Conservation (phyloP, 805 yeast species). For the Kazachstania africana region DNA sequence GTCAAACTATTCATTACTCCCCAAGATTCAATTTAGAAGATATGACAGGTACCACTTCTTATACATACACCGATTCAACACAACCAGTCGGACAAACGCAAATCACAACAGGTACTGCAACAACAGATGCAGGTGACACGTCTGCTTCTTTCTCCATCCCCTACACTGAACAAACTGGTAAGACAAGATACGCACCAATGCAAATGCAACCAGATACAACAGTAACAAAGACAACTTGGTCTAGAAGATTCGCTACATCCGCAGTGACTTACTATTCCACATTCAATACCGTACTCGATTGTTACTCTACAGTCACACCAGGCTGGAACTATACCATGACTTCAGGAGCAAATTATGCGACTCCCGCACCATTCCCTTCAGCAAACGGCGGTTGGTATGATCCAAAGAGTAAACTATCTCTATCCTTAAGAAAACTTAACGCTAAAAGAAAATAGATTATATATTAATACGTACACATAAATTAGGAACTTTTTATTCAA, state of each 20-base stretch:
- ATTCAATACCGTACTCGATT: slow-evolving; percentile 21
- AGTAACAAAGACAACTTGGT: slow-evolving; percentile 57
- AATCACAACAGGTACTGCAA: slow-evolving; percentile 13
- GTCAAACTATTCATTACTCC: slow-evolving; percentile 54
- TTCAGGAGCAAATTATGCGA: slow-evolving; percentile 56
- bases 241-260: slow-evolving; percentile 56
- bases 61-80: slow-evolving; percentile 36
- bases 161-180: slow-evolving; percentile 71
- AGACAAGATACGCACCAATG: slow-evolving; percentile 81
- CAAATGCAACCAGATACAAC: slow-evolving; percentile 72
- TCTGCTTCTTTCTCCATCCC: slow-evolving; percentile 51
- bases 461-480: slow-evolving; percentile 1
- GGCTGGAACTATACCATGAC: slow-evolving; percentile 68
- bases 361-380: slow-evolving; percentile 60
- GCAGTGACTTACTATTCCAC: slow-evolving; percentile 51
- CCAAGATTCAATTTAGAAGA: slow-evolving; percentile 53
- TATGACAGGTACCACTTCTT: slow-evolving; percentile 55
- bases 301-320: slow-evolving; percentile 64
- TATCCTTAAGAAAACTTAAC: slow-evolving; percentile 22
- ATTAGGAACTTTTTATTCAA: slow-evolving; percentile 3
- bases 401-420: slow-evolving; percentile 40
- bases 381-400: slow-evolving; percentile 47
- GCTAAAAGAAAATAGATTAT: neutral
- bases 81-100: slow-evolving; percentile 34
- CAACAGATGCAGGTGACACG: slow-evolving; percentile 29